phyloP scores from a whole-genome alignment of 2,329 filamentous ascomycete species.

The Chalaropsis ovoidea region DNA sequence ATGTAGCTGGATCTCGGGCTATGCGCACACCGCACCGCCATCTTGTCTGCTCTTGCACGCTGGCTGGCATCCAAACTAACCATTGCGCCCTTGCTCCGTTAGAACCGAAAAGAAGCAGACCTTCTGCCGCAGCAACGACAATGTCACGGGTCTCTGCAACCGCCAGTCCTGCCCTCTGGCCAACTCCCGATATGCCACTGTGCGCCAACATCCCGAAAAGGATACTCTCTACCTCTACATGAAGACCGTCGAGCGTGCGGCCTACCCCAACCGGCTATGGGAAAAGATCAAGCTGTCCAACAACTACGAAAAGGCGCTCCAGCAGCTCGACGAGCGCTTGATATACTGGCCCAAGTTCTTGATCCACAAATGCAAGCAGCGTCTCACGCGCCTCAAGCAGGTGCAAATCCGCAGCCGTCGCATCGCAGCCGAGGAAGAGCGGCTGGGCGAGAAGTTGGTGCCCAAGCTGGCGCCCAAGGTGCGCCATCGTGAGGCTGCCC shows the following conservation, averaged over 20 bases:
- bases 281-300: conserved; percentile 80
- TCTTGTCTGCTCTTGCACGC: not conserved
- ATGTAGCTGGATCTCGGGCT: not conserved
- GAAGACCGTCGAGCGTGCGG: conserved; percentile 83
- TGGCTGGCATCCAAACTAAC: not conserved
- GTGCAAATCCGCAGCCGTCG: conserved; percentile 72
- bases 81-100: conserved; percentile 15
- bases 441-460: conserved; percentile 78
- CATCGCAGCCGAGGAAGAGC: conserved; percentile 78
- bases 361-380: conserved; percentile 91
- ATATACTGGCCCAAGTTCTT: conserved; percentile 95
- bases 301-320: conserved; percentile 83
- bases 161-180: conserved; percentile 82
- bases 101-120: conserved; percentile 77
- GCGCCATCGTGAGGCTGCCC: conserved; percentile 59
- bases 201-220: conserved; percentile 71
- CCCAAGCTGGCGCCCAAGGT: conserved; percentile 89
- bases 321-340: conserved; percentile 74
- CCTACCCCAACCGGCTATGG: conserved; percentile 87
- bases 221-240: conserved; percentile 89
- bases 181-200: conserved; percentile 85
- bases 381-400: conserved; percentile 82
- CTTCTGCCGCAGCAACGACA: conserved; percentile 94
- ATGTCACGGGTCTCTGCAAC: conserved; percentile 73
- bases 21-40: not conserved